phyloP scores from a whole-genome alignment of 164 flowering plant species.

The Vitis rotundifolia region DNA sequence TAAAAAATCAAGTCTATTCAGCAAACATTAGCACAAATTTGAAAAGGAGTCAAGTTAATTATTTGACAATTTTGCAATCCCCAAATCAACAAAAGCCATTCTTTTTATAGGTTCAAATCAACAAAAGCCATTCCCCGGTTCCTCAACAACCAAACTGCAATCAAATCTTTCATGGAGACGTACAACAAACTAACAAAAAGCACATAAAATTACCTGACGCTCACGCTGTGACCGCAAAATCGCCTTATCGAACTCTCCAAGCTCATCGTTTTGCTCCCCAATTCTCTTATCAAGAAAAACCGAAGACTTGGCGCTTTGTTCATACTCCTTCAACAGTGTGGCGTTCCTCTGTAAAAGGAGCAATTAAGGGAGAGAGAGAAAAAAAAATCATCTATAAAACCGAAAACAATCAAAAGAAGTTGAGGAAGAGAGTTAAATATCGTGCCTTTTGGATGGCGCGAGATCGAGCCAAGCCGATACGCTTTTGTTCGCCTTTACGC shows the following conservation, averaged over 20 bases:
- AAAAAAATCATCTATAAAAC: not conserved
- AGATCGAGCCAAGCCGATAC: slow-evolving; percentile 84
- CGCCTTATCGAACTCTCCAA: slow-evolving; percentile 86
- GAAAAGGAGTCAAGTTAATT: no score
- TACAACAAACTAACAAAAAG: not conserved
- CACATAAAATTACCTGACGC: slow-evolving; percentile 54
- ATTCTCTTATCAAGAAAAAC: slow-evolving; percentile 86
- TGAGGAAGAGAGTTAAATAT: not conserved
- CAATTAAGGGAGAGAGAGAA: not conserved
- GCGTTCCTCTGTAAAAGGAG: slow-evolving; percentile 60
- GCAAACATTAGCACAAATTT: no score
- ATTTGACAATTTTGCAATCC: no score
- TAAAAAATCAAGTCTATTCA: no score
- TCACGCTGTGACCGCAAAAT: slow-evolving; percentile 88
- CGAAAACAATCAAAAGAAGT: not conserved
- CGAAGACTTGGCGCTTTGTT: slow-evolving; percentile 80
- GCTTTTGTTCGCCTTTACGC: slow-evolving; percentile 83
- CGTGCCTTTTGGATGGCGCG: slow-evolving; percentile 70
- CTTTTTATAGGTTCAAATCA: no score
- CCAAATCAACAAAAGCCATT: no score
- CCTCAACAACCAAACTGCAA: not conserved
- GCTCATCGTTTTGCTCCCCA: slow-evolving; percentile 71
- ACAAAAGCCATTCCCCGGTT: not conserved
- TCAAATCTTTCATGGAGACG: not conserved
- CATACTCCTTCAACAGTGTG: slow-evolving; percentile 83